Percentiles rank a stretch among this genome's conserved stretches.
Evolutionary conservation across 108 stramenopile genomes (phyloP).

Genomic region (Craspedostauros australis): DNA sequence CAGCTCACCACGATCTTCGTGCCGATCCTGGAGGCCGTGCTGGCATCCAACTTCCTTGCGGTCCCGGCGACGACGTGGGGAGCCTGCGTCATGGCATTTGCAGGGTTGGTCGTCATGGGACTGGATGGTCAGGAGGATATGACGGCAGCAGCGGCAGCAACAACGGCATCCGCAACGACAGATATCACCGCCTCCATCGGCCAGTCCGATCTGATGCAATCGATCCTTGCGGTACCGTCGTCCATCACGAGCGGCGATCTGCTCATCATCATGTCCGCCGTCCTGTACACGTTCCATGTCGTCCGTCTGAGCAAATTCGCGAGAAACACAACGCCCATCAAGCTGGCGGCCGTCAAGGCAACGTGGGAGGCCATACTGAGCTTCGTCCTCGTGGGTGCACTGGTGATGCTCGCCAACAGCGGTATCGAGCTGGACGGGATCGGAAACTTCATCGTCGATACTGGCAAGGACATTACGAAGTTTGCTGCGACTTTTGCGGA

Average conservation of each 20-base stretch:
- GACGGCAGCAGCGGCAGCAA: no score
- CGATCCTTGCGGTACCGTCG: slow-evolving; percentile 3
- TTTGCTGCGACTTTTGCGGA: slow-evolving; percentile 33
- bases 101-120: slow-evolving; percentile 74
- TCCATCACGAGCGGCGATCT: slow-evolving; percentile 56
- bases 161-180: no score
- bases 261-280: slow-evolving; percentile 61
- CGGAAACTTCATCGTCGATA: slow-evolving; percentile 16
- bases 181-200: background rate
- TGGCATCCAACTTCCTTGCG: slow-evolving; percentile 16
- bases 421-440: slow-evolving; percentile 2
- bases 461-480: slow-evolving; percentile 38
- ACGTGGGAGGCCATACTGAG: slow-evolving; percentile 56
- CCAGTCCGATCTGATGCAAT: background rate
- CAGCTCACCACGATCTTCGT: slow-evolving; percentile 83
- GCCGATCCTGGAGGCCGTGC: slow-evolving; percentile 39
- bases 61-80: slow-evolving; percentile 51
- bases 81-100: slow-evolving; percentile 66
- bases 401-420: slow-evolving; percentile 5
- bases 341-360: slow-evolving; percentile 73
- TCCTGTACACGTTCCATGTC: slow-evolving; percentile 78
- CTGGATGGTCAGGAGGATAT: slow-evolving; percentile 35
- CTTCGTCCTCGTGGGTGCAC: slow-evolving; percentile 22
- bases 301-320: slow-evolving; percentile 72
- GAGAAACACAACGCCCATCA: slow-evolving; percentile 46